These are phyloP conservation scores for Fusarium secorum DNA, from an alignment of 2,329 filamentous ascomycete species.

Conservation along the genomic window DNA sequence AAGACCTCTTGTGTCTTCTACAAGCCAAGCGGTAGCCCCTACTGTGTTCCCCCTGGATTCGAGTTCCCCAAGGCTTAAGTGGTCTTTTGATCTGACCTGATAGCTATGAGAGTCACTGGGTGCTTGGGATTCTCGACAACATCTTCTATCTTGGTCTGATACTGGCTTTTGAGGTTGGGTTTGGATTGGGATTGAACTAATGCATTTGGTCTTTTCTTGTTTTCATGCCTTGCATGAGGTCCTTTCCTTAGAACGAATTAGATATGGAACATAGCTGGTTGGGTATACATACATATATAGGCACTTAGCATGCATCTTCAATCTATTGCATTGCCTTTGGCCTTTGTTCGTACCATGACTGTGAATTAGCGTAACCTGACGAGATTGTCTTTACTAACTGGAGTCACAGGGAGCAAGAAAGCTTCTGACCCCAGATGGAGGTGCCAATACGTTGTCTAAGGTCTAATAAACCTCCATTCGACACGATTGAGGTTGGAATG, in stretches of 20 bases:
- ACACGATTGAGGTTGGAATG: accelerated
- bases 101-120: slow-evolving; percentile 3
- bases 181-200: neutral
- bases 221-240: slow-evolving; percentile 44
- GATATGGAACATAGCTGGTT: slow-evolving; percentile 16
- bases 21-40: slow-evolving; percentile 47
- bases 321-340: slow-evolving; percentile 31
- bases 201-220: slow-evolving; percentile 21
- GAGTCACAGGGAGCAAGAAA: accelerated
- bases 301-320: slow-evolving; percentile 26
- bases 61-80: slow-evolving; percentile 38
- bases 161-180: neutral
- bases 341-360: accelerated
- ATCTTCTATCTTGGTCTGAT: neutral
- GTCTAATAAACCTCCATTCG: accelerated
- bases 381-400: accelerated
- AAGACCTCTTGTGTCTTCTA: slow-evolving; percentile 50
- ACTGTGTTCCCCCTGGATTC: slow-evolving; percentile 49
- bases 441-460: accelerated
- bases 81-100: neutral
- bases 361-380: accelerated
- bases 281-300: slow-evolving; percentile 29
- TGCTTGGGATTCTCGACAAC: neutral
- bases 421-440: accelerated
- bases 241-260: slow-evolving; percentile 34